Conservation (phyloP, 2,329 filamentous ascomycete species). For the Trichoderma koningii region DNA sequence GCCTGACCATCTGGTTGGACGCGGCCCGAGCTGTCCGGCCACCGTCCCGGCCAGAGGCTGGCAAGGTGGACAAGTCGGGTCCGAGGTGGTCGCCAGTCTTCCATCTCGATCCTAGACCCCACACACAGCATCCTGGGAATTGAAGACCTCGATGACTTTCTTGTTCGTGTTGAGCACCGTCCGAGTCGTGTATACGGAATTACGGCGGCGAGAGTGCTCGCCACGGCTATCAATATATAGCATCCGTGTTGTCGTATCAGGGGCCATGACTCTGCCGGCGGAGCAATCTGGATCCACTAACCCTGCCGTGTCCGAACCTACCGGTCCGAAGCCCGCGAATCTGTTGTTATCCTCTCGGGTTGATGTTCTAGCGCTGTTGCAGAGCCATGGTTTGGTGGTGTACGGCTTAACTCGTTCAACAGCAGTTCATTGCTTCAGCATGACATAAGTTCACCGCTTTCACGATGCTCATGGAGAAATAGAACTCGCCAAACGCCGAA, state of each 20-base stretch:
- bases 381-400: background rate
- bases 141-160: background rate
- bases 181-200: background rate
- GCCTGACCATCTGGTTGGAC: slow-evolving; percentile 18
- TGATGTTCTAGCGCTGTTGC: background rate
- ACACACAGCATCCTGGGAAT: background rate
- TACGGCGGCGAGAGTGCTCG: background rate
- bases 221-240: slow-evolving; percentile 2
- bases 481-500: background rate
- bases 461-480: background rate
- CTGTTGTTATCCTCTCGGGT: background rate
- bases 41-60: slow-evolving; percentile 13
- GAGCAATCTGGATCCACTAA: slow-evolving; percentile 16
- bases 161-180: background rate
- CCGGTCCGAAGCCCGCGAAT: slow-evolving; percentile 15
- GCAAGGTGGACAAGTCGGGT: background rate
- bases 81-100: background rate
- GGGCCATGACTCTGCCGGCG: background rate
- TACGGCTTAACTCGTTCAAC: background rate
- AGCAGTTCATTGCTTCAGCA: background rate
- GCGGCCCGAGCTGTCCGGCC: slow-evolving; percentile 18
- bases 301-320: slow-evolving; percentile 10
- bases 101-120: background rate
- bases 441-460: background rate
- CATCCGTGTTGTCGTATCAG: slow-evolving; percentile 7